Percentiles rank a stretch among this genome's conserved stretches.
Conservation (phyloP, 345 rosid genomes). For the Eucalyptus microcorys region DNA sequence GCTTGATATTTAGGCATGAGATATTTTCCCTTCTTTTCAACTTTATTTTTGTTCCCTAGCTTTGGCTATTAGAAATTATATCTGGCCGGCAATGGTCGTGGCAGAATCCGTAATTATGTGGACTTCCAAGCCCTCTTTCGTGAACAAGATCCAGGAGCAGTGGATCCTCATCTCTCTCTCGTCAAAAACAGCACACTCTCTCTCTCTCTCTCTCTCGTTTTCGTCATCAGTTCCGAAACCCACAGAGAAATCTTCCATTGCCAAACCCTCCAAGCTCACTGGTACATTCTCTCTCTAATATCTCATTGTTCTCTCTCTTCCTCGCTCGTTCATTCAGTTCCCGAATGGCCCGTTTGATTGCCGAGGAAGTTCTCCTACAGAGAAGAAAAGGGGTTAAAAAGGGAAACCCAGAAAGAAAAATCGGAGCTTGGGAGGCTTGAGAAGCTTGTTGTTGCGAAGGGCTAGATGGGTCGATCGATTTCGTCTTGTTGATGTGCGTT, state of each 20-base stretch:
- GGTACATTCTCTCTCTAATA: neutral
- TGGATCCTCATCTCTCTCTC: neutral
- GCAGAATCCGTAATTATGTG: neutral
- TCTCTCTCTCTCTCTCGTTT: neutral
- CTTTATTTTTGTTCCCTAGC: neutral
- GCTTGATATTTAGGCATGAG: neutral
- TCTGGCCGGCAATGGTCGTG: neutral
- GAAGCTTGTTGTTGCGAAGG: neutral
- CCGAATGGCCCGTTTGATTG: neutral
- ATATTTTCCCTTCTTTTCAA: neutral
- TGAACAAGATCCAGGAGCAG: neutral
- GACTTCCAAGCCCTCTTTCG: neutral
- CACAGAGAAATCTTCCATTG: neutral
- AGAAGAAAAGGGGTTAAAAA: neutral
- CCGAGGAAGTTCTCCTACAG: neutral
- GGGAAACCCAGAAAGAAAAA: neutral
- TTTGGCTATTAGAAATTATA: neutral
- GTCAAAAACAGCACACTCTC: neutral
- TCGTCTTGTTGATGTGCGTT: neutral
- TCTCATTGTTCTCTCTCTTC: neutral
- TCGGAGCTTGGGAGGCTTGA: neutral
- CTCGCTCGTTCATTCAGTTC: neutral
- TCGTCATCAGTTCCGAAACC: neutral
- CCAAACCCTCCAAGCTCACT: neutral
- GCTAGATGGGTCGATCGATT: neutral